phyloP scores from a whole-genome alignment of 2,329 filamentous ascomycete species.

The Clonostachys chloroleuca region DNA sequence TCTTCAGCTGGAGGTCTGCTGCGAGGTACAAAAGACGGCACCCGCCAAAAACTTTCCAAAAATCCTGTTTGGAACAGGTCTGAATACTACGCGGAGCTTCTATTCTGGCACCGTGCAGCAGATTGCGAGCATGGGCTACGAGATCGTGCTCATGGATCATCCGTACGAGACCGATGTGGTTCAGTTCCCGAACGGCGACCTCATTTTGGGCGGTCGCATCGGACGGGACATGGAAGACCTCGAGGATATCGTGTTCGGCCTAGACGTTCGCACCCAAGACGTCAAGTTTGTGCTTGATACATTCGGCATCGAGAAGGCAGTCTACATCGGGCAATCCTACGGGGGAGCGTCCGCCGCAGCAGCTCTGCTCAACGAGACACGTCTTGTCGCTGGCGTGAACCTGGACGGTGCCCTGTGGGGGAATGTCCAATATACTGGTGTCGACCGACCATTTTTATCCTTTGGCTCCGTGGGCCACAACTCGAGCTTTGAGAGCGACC shows the following conservation, averaged over 20 bases:
- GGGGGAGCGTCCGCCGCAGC: conserved; percentile 29
- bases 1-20: conserved; percentile 13
- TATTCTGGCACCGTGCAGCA: conserved; percentile 37
- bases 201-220: conserved; percentile 16
- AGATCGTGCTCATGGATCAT: conserved; percentile 43
- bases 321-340: conserved; percentile 29
- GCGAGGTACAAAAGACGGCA: conserved; percentile 6
- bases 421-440: conserved; percentile 16
- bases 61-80: conserved; percentile 39
- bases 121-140: conserved; percentile 38
- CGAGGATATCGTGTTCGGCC: conserved; percentile 6
- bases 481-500: conserved; percentile 6
- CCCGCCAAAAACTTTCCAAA: conserved; percentile 9
- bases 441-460: conserved; percentile 19
- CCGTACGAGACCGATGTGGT: conserved; percentile 37
- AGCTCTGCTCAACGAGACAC: conserved; percentile 18
- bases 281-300: conserved; percentile 27
- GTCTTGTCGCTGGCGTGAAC: conserved; percentile 29
- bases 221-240: conserved; percentile 5
- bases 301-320: conserved; percentile 10
- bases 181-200: conserved; percentile 37
- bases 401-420: conserved; percentile 31
- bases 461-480: conserved; percentile 19
- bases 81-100: conserved; percentile 32
- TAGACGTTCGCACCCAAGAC: conserved; percentile 27